Base-by-base conservation (phyloP, 1,284 basidiomycete genomes). In the Peniophora sp. region DNA sequence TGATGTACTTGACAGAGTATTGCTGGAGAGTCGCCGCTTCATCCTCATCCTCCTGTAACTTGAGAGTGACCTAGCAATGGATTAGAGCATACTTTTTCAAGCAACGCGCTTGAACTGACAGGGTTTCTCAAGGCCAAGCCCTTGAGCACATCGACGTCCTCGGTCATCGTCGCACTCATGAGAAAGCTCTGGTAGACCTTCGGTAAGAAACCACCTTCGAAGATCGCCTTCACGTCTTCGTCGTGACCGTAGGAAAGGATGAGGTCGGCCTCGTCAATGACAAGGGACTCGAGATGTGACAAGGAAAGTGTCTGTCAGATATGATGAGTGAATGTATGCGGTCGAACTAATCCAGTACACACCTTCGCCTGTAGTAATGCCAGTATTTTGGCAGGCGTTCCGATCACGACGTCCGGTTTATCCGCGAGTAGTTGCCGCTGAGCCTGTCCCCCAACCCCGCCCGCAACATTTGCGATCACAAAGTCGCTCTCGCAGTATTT, bases 91-190 rank as follows among this genome's bases (percentile, higher is more conserved):
- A 71, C 67, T 34, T 70, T 60, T 64, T 65, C 50, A 14, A 23
- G 24, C 3, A 37, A 47, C 24, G 17, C 32, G 39, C 47, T 41
- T 43, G 52, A 27, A 72, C 86, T 52, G 59, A 95, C 93, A 3
- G 95, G 94, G 68, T 87, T 92, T 42, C 92, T 78, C 23, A 99
- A 70, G 3, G 89, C 78, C 27, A 98, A 75, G 3, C 92, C 92
- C 65, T 97, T 96, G 51, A 99, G 74, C 55, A 83, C 76, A 61
- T 94, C 88, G 3, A 99, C 92, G 60, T 99, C 97, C 58, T 94
- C 89, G 17, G 93, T 95, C 83, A 99, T 88, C 0, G 97, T 99
- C 2, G 97, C 97, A 63, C 90, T 94, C 93, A 99, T 97, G 47
- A 99, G 73, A 67, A 96, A 96, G 8, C 90, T 92, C 66, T 99